Base-by-base conservation (phyloP, 495 filamentous ascomycete species). In the Penicillium soppii region DNA sequence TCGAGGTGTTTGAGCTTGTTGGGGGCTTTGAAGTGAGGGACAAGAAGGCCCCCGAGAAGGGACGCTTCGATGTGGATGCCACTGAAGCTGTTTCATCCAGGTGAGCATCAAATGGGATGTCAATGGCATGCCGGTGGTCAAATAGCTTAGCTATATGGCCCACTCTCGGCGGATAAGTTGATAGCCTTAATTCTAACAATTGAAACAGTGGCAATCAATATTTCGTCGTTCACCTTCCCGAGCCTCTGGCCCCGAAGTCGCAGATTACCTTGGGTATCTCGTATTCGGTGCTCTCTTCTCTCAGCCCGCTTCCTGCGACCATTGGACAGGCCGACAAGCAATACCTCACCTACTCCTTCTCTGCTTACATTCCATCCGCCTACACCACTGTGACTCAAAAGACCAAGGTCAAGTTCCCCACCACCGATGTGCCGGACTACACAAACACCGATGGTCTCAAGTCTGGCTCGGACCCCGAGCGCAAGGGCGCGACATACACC, bases 381-480 rank as follows among this genome's bases (percentile, higher is more conserved):
- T 98, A 98, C 71, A 65, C 77, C 5, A 96, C 92, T 17, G 67
- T 77, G 56, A 95, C 95, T 68, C 94, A 98, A 65, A 97, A 96
- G 81, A 97, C 94, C 32, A 95, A 96, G 72, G 72, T 98, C 66
- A 96, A 95, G 74, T 83, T 96, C 63, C 85, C 90, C 42, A 83
- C 80, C 49, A 71, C 75, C 52, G 86, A 89, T 58, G 78, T 96
- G 35, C 86, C 90, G 35, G 91, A 96, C 63, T 95, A 88, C 69
- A 96, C 90, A 32, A 82, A 77, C 47, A 78, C 94, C 22, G 74
- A 80, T 7, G 81, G 79, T 16, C 68, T 78, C 41, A 78, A 77
- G 47, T 83, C 83, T 39, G 85, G 85, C 51, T 82, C 80, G 27
- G 89, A 90, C 59, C 92, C 95, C 0, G 79, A 87, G 61, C 89